These are phyloP conservation scores for Proliferodiscus dingleyae DNA, from an alignment of 2,329 filamentous ascomycete genomes.

Conservation along the genomic window DNA sequence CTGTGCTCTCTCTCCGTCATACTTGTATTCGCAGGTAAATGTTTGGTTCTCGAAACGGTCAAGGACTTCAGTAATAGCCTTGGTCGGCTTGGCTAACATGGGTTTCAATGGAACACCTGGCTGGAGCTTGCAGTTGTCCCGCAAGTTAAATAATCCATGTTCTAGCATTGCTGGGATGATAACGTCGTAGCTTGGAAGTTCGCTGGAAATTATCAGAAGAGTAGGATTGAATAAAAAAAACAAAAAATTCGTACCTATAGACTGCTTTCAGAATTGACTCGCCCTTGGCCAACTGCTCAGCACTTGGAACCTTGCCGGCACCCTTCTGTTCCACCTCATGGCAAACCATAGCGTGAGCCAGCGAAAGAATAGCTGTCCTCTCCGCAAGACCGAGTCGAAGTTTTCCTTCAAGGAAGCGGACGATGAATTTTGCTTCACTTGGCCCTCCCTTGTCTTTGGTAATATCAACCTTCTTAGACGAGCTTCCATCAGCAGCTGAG, in stretches of 20 bases:
- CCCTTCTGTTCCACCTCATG: conserved; percentile 73
- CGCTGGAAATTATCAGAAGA: conserved; percentile 51
- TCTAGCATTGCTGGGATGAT: conserved; percentile 87
- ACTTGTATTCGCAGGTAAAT: conserved; percentile 99
- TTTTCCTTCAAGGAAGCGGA: conserved; percentile 92
- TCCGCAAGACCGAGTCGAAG: conserved; percentile 87
- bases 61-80: conserved; percentile 94
- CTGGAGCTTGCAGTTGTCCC: conserved; percentile 82
- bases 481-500: conserved; percentile 77
- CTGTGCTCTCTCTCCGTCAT: conserved; percentile 96
- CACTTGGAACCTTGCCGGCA: conserved; percentile 58
- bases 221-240: not conserved
- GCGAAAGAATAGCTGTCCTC: conserved; percentile 81
- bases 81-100: conserved; percentile 98
- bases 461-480: conserved; percentile 78
- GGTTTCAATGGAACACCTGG: conserved; percentile 94
- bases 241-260: conserved; percentile 64
- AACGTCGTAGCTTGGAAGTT: conserved; percentile 90
- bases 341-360: conserved; percentile 81
- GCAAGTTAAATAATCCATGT: conserved; percentile 77
- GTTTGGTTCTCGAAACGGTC: conserved; percentile 93
- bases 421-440: conserved; percentile 90
- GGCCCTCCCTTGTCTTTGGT: conserved; percentile 87
- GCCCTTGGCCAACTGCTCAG: conserved; percentile 74
- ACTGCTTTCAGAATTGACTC: conserved; percentile 85